Conservation (phyloP, 2,329 filamentous ascomycete genomes). For the Ceratocystis albifundus region DNA sequence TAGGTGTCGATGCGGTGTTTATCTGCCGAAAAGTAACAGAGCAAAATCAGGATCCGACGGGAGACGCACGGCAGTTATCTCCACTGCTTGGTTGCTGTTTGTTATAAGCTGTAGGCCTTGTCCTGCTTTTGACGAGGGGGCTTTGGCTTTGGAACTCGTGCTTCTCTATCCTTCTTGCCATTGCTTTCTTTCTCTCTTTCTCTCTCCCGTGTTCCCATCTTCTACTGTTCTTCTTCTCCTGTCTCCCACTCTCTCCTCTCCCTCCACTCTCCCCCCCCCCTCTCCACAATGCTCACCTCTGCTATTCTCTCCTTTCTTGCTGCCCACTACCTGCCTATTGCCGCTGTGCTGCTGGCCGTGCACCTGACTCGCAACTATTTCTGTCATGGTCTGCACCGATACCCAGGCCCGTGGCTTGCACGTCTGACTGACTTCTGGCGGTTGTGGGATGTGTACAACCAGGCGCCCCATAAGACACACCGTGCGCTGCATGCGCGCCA, state of each 20-base stretch:
- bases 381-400: constrained; percentile 52
- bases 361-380: constrained; percentile 26
- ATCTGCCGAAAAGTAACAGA: neutral
- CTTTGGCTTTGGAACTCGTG: too few species aligned
- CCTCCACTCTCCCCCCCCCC: neutral
- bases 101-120: neutral
- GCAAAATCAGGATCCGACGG: neutral
- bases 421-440: constrained; percentile 58
- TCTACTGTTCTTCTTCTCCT: neutral
- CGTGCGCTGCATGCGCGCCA: constrained; percentile 56
- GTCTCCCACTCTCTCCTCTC: neutral
- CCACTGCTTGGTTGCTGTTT: neutral
- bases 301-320: constrained; percentile 31
- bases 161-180: neutral
- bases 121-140: neutral
- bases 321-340: constrained; percentile 78
- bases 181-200: neutral
- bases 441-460: constrained; percentile 54
- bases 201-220: neutral
- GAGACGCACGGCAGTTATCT: neutral
- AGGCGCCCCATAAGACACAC: constrained; percentile 56
- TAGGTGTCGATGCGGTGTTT: neutral
- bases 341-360: constrained; percentile 87
- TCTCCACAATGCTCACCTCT: constrained; percentile 15
- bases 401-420: constrained; percentile 61